Evolutionary conservation across 2,329 filamentous ascomycete genomes (phyloP), one percentile per base, ranked within the genome.

Genomic region (Talaromyces sp.): DNA sequence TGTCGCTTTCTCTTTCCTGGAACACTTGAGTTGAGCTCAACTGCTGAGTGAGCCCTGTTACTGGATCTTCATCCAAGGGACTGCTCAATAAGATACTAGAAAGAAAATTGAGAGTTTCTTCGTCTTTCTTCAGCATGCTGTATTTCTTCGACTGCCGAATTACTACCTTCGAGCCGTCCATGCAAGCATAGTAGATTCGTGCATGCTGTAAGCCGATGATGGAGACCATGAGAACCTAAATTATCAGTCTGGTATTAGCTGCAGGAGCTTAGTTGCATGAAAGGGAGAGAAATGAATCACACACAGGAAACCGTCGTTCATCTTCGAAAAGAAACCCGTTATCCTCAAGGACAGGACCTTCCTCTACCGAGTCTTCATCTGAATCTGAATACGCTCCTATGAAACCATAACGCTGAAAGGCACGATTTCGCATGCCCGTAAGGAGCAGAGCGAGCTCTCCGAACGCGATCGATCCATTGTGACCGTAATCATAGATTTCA

Each of bases 201-300:
- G 17, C 53, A 45, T 56, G 43, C n/a, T 56, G 53, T 4, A 43
- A 25, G n/a, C 41, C 37, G 15, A 56, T 13, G 11, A 36, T 5
- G 1, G 57, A 59, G 31, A 59, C 35, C 52, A 59, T 52, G 4
- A 59, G 52, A 37, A 59, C 56, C 46, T 57, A 28, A 3, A 15
- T 13, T 9, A 43, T 2, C 25, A 22, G 4, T 10, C 52, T 41
- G 22, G 22, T 36, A 8, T 50, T 25, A n/a, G 15, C 33, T 3
- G 3, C 36, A 39, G 10, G 36, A n/a, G n/a, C n/a, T n/a, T n/a
- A n/a, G n/a, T n/a, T n/a, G n/a, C 3, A 15, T 39, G 36, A 21
- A 28, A 43, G 7, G n/a, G 17, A 56, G 36, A 9, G 10, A 39
- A 28, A 7, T 7, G 36, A 28, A 50, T 4, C n/a, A 50, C 55